These are phyloP conservation scores for Colletotrichum tanaceti DNA, from an alignment of 2,329 filamentous ascomycete genomes.

Conservation along the genomic window DNA sequence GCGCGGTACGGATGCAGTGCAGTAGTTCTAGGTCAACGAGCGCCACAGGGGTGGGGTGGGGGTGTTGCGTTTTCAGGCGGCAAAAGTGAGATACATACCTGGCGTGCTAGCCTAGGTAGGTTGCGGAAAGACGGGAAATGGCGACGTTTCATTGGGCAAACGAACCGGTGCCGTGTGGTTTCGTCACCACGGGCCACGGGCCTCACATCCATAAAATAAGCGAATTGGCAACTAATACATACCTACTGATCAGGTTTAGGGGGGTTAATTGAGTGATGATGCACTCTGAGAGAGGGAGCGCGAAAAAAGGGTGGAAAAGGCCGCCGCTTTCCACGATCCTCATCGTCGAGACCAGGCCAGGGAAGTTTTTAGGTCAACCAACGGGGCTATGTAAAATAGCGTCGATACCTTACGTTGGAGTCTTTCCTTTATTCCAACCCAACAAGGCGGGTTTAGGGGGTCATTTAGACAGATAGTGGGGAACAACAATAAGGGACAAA, in stretches of 20 bases:
- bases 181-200: slow-evolving; percentile 8
- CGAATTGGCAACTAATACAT: too few species aligned
- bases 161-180: slow-evolving; percentile 1
- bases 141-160: slow-evolving; percentile 2
- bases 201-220: slow-evolving; percentile 28
- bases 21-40: slow-evolving; percentile 14
- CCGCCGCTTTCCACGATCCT: background rate
- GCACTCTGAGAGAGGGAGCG: background rate
- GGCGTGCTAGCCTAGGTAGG: too few species aligned
- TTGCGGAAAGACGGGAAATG: too few species aligned
- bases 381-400: slow-evolving; percentile 12
- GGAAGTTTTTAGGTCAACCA: background rate
- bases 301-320: background rate
- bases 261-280: background rate
- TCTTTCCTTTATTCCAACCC: slow-evolving; percentile 1
- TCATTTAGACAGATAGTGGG: background rate
- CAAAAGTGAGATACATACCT: background rate
- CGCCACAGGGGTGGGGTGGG: slow-evolving; percentile 21
- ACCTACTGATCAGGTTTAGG: too few species aligned
- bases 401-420: background rate
- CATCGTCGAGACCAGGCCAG: slow-evolving; percentile 1
- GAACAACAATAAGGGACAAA: background rate
- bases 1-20: background rate
- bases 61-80: background rate
- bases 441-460: background rate